Conservation (phyloP, 2,329 filamentous ascomycete species). For the Orbilia quercus region DNA sequence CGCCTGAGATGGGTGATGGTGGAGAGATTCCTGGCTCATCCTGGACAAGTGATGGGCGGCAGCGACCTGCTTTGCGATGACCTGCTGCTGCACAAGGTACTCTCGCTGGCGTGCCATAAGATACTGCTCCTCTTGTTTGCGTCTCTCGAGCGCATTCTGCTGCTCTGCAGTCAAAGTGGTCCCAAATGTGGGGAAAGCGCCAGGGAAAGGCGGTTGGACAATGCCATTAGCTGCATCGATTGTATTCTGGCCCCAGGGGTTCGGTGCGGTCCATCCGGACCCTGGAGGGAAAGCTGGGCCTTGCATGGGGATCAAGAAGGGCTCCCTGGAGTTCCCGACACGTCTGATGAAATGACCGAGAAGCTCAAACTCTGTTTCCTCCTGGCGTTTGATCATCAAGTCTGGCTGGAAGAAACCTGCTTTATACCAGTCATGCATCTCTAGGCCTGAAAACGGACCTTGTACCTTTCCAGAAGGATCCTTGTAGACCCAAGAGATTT, state of each 20-base stretch:
- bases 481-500: conserved; percentile 98
- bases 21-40: conserved; percentile 73
- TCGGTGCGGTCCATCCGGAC: conserved; percentile 61
- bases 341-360: conserved; percentile 92
- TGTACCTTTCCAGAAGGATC: conserved; percentile 93
- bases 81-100: conserved; percentile 86
- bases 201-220: conserved; percentile 87
- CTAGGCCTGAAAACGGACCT: conserved; percentile 92
- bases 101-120: conserved; percentile 96
- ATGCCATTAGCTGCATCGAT: conserved; percentile 66
- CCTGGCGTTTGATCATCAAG: conserved; percentile 90
- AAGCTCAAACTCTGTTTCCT: conserved; percentile 93
- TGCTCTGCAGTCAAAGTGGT: conserved; percentile 96
- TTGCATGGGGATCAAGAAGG: conserved; percentile 96
- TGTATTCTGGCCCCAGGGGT: conserved; percentile 62
- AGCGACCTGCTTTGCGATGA: conserved; percentile 75
- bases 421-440: conserved; percentile 99
- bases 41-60: conserved; percentile 69
- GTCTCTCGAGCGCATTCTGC: conserved; percentile 93
- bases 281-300: conserved; percentile 70
- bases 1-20: conserved; percentile 94
- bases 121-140: conserved; percentile 98
- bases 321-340: conserved; percentile 96
- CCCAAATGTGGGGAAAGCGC: conserved; percentile 94
- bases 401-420: conserved; percentile 97